These are phyloP conservation scores for Crassisporium funariophilum DNA, from an alignment of 768 basidiomycete species.

Conservation along the genomic window DNA sequence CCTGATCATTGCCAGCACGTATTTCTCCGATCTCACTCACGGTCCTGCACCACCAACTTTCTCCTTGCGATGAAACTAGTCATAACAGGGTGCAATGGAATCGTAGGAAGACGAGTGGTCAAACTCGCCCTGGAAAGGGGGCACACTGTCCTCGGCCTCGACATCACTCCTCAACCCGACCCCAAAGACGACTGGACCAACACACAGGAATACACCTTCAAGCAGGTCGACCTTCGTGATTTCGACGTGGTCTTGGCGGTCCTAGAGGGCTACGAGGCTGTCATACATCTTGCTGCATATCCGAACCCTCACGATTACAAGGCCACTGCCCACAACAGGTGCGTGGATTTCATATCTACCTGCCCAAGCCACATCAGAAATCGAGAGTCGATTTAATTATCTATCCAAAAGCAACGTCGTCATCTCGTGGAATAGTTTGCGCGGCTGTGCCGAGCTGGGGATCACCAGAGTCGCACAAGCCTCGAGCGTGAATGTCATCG, in stretches of 20 bases:
- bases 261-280: constrained; percentile 52
- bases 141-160: constrained; percentile 57
- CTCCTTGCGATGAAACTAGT: constrained; percentile 52
- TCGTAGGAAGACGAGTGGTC: constrained; percentile 56
- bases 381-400: not conserved
- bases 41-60: no score
- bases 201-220: constrained; percentile 40
- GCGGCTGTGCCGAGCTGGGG: constrained; percentile 68
- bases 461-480: constrained; percentile 66
- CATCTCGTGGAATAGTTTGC: constrained; percentile 72
- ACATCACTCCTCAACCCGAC: constrained; percentile 31
- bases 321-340: constrained; percentile 62
- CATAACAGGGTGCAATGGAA: constrained; percentile 62
- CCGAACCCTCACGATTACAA: constrained; percentile 56
- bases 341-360: constrained; percentile 12
- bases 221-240: constrained; percentile 47
- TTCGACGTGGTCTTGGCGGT: constrained; percentile 48
- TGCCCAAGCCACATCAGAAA: not conserved
- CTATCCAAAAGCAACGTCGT: constrained; percentile 56
- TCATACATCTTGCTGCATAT: constrained; percentile 57
- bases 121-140: constrained; percentile 48
- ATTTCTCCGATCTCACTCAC: no score
- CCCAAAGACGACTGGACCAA: constrained; percentile 19
- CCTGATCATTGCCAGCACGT: no score
- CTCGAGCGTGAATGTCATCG: constrained; percentile 64